Conservation (phyloP, 2,329 filamentous ascomycete species). For the Curvularia sp. region DNA sequence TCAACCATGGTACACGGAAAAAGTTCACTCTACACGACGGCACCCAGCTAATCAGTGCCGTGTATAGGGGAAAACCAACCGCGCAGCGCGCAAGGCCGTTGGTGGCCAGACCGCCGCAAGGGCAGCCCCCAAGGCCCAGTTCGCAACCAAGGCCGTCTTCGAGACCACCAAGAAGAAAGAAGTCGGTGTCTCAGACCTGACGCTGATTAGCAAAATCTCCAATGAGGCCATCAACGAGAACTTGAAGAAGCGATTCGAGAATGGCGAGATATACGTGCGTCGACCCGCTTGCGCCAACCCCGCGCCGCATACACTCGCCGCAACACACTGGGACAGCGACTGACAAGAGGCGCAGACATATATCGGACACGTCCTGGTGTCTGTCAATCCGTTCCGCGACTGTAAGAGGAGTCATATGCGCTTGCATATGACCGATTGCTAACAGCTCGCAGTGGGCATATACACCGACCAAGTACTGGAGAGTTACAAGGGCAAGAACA, state of each 20-base stretch:
- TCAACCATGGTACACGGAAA: slow-evolving; percentile 44
- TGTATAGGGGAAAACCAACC: slow-evolving; percentile 62
- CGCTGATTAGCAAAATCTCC: slow-evolving; percentile 95
- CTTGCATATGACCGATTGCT: slow-evolving; percentile 39
- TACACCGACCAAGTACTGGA: slow-evolving; percentile 95
- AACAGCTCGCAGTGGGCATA: slow-evolving; percentile 73
- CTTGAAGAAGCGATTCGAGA: slow-evolving; percentile 96
- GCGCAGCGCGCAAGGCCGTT: slow-evolving; percentile 62
- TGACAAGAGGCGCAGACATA: slow-evolving; percentile 70
- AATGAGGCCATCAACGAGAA: slow-evolving; percentile 99
- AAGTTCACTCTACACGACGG: slow-evolving; percentile 9
- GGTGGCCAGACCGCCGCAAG: slow-evolving; percentile 54
- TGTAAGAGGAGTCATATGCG: slow-evolving; percentile 55
- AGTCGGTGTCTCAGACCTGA: slow-evolving; percentile 96
- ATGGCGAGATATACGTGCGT: slow-evolving; percentile 89
- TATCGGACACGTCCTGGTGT: slow-evolving; percentile 98
- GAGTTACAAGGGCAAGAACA: slow-evolving; percentile 95
- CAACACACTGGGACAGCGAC: slow-evolving; percentile 23
- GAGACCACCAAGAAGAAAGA: slow-evolving; percentile 99
- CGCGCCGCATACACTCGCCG: slow-evolving; percentile 25
- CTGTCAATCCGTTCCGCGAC: slow-evolving; percentile 97
- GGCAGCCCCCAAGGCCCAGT: slow-evolving; percentile 60
- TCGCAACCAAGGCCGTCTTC: slow-evolving; percentile 94
- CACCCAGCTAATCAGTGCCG: slow-evolving; percentile 27
- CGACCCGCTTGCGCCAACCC: slow-evolving; percentile 34